Conservation (phyloP, 2,329 filamentous ascomycete species). For the Aspergillus texensis region DNA sequence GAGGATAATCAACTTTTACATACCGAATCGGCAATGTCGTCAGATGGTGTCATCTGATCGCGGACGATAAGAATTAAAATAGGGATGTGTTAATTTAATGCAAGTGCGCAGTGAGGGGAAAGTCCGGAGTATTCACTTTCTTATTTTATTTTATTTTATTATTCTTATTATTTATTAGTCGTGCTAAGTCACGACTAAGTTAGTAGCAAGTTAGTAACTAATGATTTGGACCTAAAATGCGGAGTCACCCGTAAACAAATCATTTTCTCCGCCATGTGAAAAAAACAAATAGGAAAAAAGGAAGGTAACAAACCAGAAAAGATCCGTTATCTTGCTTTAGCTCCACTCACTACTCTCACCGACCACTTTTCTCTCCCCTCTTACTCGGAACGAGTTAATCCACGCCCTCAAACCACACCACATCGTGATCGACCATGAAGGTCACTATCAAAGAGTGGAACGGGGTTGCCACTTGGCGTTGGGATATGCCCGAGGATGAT, state of each 20-base stretch:
- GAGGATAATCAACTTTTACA: conserved; percentile 30
- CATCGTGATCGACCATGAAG: conserved; percentile 67
- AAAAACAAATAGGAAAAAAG: not conserved
- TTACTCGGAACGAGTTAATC: not conserved
- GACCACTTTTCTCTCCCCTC: not conserved
- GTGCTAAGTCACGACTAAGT: not conserved
- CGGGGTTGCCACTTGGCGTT: conserved; percentile 93
- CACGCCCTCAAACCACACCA: conserved; percentile 4
- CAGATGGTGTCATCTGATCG: conserved; percentile 14
- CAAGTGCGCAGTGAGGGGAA: conserved; percentile 1
- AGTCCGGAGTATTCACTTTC: not conserved
- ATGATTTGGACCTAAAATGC: conserved; percentile 11
- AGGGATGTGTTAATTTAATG: not conserved
- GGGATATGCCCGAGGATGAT: conserved; percentile 96
- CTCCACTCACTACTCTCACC: conserved; percentile 4
- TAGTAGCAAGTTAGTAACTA: not conserved
- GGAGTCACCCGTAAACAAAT: conserved; percentile 13
- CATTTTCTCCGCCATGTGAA: conserved; percentile 16
- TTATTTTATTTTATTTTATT: not conserved
- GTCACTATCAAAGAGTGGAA: conserved; percentile 93
- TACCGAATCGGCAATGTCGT: conserved; percentile 19
- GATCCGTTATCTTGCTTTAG: conserved; percentile 18
- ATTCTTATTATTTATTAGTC: not conserved
- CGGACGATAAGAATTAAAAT: not conserved
- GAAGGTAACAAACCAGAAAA: not conserved